Evolutionary conservation across 108 stramenopile species (phyloP).

Genomic region (Craspedostauros australis): DNA sequence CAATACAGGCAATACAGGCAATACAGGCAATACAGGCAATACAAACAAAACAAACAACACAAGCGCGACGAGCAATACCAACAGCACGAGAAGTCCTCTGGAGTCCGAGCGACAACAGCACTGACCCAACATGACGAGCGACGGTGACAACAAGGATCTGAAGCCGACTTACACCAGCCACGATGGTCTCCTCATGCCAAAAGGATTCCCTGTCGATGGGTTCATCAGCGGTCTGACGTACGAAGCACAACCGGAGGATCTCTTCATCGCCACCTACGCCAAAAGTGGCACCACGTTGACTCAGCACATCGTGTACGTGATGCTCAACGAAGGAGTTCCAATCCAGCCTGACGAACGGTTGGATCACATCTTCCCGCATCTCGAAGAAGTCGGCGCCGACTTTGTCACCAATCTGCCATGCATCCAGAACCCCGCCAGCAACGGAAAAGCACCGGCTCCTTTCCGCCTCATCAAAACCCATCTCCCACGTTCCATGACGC

Average conservation of each 20-base stretch:
- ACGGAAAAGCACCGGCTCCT: background rate
- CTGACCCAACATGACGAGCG: background rate
- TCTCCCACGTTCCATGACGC: slow-evolving; percentile 30
- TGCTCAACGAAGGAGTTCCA: slow-evolving; percentile 40
- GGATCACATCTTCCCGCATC: slow-evolving; percentile 39
- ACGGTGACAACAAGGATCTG: slow-evolving; percentile 11
- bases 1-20: no score
- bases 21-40: no score
- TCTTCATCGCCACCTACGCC: slow-evolving; percentile 50
- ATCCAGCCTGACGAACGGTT: slow-evolving; percentile 29
- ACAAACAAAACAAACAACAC: no score
- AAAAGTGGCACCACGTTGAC: slow-evolving; percentile 55
- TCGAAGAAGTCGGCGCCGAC: slow-evolving; percentile 46
- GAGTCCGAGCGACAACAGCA: no score
- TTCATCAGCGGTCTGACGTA: slow-evolving; percentile 31
- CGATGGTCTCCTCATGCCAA: slow-evolving; percentile 34
- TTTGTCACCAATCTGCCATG: slow-evolving; percentile 11
- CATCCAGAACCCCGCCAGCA: background rate
- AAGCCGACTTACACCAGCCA: slow-evolving; percentile 45
- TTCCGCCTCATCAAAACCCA: slow-evolving; percentile 51
- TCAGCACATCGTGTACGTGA: slow-evolving; percentile 46
- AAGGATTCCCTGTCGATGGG: slow-evolving; percentile 36
- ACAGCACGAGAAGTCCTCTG: no score
- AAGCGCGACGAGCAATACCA: no score
- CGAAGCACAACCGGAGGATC: slow-evolving; percentile 35